Evolutionary conservation across 495 filamentous ascomycete species (phyloP), one percentile per base, ranked within the genome.

Genomic region (Hyaloscypha variabilis): DNA sequence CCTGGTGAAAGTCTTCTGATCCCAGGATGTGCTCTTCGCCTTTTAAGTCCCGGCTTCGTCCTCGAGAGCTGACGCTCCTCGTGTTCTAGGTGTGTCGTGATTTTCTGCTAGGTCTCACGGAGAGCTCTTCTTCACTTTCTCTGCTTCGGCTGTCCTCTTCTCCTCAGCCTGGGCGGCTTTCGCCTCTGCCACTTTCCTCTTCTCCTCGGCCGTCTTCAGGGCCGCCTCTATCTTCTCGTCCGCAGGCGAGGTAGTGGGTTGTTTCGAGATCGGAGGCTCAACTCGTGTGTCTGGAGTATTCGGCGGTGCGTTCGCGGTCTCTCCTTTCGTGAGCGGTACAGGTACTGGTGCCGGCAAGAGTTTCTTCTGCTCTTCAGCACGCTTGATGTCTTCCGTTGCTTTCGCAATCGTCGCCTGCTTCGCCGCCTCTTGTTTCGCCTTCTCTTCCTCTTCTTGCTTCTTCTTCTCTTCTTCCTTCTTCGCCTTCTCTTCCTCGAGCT

Each of bases 261-360:
- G 77, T 57, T 78, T 77, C 53, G 69, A 64, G 6, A 73, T 73
- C 29, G 71, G 68, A 23, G 78, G 70, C 58, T 76, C 19, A 51
- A 72, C 52, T 74, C 39, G 4, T 46, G 3, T 17, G 17, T 17
- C 19, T 4, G 8, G 39, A 8, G 39, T 14, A 3, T 4, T 19
- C 17, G 25, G 26, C 28, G 51, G 2, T 46, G 14, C 5, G 29
- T 54, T 54, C 51, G 51, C 51, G 0, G 51, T 54, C 10, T 29
- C 51, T 6, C 51, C 51, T 17, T 25, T 24, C 51, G 24, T n/a
- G 26, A 23, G 51, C 8, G 21, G 51, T 25, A 23, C 8, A 46
- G 39, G 6, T 17, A 17, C 19, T 5, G 25, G 51, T 4, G 1
- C 13, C 1, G 6, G n/a, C 6, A 10, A n/a, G 8, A 17, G 17